These are phyloP conservation scores for Cyclocybe cylindracea DNA, from an alignment of 768 basidiomycete genomes.

Conservation along the genomic window DNA sequence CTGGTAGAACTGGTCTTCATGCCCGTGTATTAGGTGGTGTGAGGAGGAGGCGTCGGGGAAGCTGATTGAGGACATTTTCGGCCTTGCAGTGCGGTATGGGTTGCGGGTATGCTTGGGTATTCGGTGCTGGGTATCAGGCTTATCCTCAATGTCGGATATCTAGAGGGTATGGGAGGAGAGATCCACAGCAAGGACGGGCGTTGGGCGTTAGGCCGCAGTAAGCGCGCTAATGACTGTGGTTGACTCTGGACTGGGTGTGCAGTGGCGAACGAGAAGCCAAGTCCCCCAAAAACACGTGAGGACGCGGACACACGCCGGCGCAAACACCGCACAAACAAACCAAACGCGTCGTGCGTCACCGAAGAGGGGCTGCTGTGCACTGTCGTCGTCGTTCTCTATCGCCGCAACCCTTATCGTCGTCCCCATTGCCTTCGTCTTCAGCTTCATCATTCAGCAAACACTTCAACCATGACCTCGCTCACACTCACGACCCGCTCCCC, in stretches of 20 bases:
- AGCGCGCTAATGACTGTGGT: constrained; percentile 1
- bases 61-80: constrained; percentile 67
- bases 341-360: constrained; percentile 12
- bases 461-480: constrained; percentile 8
- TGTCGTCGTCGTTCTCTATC: constrained; percentile 1
- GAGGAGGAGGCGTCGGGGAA: constrained; percentile 54
- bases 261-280: constrained; percentile 6
- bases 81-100: too few species aligned
- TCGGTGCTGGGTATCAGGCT: too few species aligned
- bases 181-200: background rate
- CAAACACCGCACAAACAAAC: constrained; percentile 16
- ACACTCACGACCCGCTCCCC: background rate
- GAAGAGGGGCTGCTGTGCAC: background rate
- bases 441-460: constrained; percentile 2
- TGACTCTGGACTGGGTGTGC: constrained; percentile 10
- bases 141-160: too few species aligned
- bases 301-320: background rate
- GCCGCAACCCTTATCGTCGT: background rate
- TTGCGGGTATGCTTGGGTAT: too few species aligned
- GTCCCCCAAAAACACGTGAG: constrained; percentile 17
- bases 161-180: too few species aligned
- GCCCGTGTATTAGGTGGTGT: constrained; percentile 40
- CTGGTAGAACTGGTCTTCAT: constrained; percentile 55
- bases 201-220: background rate
- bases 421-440: background rate